Base-by-base conservation (phyloP, 805 yeast species). In the Monosporozyma solicola region DNA sequence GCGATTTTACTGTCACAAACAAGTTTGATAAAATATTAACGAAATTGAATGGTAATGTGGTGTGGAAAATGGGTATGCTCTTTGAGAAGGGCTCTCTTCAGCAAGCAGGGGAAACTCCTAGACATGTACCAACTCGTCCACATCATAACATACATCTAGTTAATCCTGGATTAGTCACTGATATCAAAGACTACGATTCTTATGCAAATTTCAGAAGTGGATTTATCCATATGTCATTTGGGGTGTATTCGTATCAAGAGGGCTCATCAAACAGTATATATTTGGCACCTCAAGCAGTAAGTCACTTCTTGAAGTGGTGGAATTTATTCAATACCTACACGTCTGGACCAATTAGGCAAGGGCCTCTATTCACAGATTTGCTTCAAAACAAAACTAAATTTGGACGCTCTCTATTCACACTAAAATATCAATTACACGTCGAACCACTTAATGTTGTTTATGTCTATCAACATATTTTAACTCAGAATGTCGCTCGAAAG, bases 281-380 rank as follows among this genome's bases (percentile, higher is more conserved):
- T 63, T 68, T 90, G 50, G 78, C 89, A 2, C 96, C 96, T 0
- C 73, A 75, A n/a, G 74, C 83, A 0, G 73, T 88, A 55, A 60
- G 71, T 1, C 92, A 85, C 57, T 89, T 90, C 68, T 75, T 80
- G 57, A 68, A 67, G 10, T 91, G 97, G 97, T 89, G 96, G 95
- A 69, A 72, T 37, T 74, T 85, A 55, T 90, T 90, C 66, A 77
- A 80, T 39, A 82, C 90, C n/a, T 83, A 82, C 54, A 75, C 85
- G 59, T 81, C 89, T 51, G 77, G 92, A 11, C 96, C 97, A 0
- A 75, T 88, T 25, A 74, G 92, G 51, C 75, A 77, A 48, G 97
- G 97, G 0, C 69, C 74, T 1, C 65, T 91, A 37, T 90, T 87
- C 68, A 78, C 80, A 0, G 78, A 75, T 25, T 53, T 67, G 31